Evolutionary conservation across 306 rosid species (phyloP).

Genomic region (Neltuma alba): DNA sequence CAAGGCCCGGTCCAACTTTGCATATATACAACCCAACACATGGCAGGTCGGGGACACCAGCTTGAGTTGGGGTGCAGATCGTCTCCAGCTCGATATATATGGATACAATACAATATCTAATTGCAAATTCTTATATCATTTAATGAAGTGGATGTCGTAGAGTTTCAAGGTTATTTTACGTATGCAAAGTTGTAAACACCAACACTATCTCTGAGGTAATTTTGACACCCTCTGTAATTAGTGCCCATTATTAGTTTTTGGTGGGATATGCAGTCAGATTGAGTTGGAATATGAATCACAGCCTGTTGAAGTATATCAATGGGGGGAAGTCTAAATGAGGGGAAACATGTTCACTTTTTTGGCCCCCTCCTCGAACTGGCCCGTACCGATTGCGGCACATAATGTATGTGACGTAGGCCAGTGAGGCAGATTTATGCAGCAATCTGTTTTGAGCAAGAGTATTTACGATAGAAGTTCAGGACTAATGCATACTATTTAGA

Average conservation of each 20-base stretch:
- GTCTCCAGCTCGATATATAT: constrained; percentile 75
- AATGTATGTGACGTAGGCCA: too few species aligned
- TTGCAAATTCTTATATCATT: constrained; percentile 5
- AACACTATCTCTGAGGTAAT: constrained; percentile 71
- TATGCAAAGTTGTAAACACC: constrained; percentile 7
- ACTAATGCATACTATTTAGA: too few species aligned
- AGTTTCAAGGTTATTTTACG: background rate
- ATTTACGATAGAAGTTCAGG: too few species aligned
- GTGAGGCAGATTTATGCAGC: too few species aligned
- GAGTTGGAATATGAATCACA: background rate
- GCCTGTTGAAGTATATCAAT: background rate
- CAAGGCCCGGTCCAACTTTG: background rate
- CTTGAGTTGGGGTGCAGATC: constrained; percentile 93
- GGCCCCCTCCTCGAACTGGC: background rate
- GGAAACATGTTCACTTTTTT: background rate
- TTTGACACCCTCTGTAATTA: background rate
- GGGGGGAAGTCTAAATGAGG: background rate
- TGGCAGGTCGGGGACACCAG: background rate
- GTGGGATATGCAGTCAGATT: background rate
- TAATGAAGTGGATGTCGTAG: background rate
- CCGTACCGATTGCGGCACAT: too few species aligned
- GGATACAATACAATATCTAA: constrained; percentile 53
- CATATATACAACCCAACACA: background rate
- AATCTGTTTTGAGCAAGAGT: too few species aligned
- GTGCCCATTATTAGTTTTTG: background rate